phyloP scores from a whole-genome alignment of 2,329 filamentous ascomycete genomes.

The Phialophora chinensis region DNA sequence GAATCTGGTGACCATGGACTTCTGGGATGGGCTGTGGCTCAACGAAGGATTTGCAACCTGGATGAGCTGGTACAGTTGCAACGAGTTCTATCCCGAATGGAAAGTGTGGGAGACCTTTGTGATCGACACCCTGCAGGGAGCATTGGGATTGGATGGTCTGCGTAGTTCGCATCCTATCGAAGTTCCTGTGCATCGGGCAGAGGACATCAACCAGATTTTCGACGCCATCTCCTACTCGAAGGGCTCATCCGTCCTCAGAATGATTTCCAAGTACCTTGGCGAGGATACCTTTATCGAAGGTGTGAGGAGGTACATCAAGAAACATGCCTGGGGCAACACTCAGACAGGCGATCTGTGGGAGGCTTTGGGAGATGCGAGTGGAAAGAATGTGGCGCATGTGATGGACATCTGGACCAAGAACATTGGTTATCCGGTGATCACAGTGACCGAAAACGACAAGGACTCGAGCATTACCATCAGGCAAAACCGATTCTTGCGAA shows the following conservation, averaged over 20 bases:
- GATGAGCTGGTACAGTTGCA: constrained; percentile 95
- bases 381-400: constrained; percentile 85
- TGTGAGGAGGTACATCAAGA: constrained; percentile 87
- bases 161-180: constrained; percentile 96
- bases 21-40: constrained; percentile 97
- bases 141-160: constrained; percentile 84
- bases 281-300: constrained; percentile 93
- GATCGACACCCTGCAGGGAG: constrained; percentile 87
- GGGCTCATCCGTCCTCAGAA: constrained; percentile 91
- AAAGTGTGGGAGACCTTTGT: constrained; percentile 97
- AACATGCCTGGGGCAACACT: constrained; percentile 96
- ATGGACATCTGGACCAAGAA: constrained; percentile 98
- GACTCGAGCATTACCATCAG: constrained; percentile 80
- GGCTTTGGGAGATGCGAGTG: constrained; percentile 83
- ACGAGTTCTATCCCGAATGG: constrained; percentile 96
- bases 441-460: constrained; percentile 76
- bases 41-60: constrained; percentile 92
- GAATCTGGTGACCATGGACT: constrained; percentile 97
- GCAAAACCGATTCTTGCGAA: constrained; percentile 93
- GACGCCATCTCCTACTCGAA: constrained; percentile 98
- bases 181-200: constrained; percentile 91
- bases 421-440: constrained; percentile 89
- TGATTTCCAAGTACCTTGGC: constrained; percentile 95
- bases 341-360: constrained; percentile 90
- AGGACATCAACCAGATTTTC: constrained; percentile 98